Percentiles rank a stretch among this genome's conserved stretches.
phyloP scores from a whole-genome alignment of 2,329 filamentous ascomycete genomes.

The Harringtonia aguacate region DNA sequence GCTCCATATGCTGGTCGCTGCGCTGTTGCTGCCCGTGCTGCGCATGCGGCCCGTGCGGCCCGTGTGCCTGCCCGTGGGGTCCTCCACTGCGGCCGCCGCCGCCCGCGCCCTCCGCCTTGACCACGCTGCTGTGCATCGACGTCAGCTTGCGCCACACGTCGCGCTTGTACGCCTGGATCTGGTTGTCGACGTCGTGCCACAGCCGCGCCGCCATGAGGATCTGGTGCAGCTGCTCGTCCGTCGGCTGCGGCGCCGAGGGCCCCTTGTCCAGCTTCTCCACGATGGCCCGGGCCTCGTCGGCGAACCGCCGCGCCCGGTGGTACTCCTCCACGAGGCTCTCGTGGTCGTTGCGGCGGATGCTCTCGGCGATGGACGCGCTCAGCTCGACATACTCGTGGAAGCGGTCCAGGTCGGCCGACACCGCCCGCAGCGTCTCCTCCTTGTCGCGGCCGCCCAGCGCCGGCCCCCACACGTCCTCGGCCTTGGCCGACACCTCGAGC shows the following conservation, averaged over 20 bases:
- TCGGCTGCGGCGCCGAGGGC: too few species aligned
- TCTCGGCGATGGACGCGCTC: slow-evolving; percentile 65
- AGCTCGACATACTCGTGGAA: slow-evolving; percentile 77
- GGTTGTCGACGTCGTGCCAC: slow-evolving; percentile 88
- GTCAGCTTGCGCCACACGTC: slow-evolving; percentile 79
- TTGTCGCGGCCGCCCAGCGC: slow-evolving; percentile 84
- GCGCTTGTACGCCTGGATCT: slow-evolving; percentile 77
- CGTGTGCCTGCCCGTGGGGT: slow-evolving; percentile 6
- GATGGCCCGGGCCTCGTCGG: slow-evolving; percentile 64
- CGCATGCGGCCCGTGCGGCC: slow-evolving; percentile 32
- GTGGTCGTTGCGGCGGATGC: slow-evolving; percentile 85
- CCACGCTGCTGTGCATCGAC: slow-evolving; percentile 56
- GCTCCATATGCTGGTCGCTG: slow-evolving; percentile 84
- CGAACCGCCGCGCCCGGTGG: slow-evolving; percentile 67
- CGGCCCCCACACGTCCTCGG: slow-evolving; percentile 95
- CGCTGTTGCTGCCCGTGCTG: slow-evolving; percentile 48
- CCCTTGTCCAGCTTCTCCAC: slow-evolving; percentile 36
- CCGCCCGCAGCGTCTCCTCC: slow-evolving; percentile 73
- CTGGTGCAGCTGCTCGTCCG: slow-evolving; percentile 72
- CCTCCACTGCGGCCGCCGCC: background rate
- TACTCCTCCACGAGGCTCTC: slow-evolving; percentile 82
- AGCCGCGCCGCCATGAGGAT: slow-evolving; percentile 83
- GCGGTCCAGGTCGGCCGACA: slow-evolving; percentile 65
- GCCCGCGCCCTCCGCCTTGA: too few species aligned
- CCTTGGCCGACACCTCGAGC: slow-evolving; percentile 83